Percentiles rank a stretch among this genome's conserved stretches.
Evolutionary conservation across 2,329 filamentous ascomycete species (phyloP).

Genomic region (Aspergillus ustus): DNA sequence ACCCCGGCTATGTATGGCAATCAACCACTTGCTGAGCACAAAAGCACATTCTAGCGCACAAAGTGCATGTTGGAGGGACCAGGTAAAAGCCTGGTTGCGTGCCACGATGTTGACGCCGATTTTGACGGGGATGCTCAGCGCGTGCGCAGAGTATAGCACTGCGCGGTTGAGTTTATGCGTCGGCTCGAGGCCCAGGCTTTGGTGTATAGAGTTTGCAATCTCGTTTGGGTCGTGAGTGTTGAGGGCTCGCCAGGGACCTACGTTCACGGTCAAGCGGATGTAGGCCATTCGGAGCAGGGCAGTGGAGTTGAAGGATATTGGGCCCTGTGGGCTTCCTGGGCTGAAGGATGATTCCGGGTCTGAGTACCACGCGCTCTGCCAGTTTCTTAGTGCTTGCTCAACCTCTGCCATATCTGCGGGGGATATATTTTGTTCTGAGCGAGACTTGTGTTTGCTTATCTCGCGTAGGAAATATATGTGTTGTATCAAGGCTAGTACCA

Average conservation of each 20-base stretch:
- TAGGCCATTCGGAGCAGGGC: conserved; percentile 22
- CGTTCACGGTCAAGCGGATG: conserved; percentile 15
- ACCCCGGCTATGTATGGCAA: no score
- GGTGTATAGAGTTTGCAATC: neutral
- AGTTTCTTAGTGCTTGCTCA: neutral
- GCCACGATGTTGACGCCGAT: conserved; percentile 12
- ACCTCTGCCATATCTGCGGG: no score
- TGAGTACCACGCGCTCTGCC: conserved; percentile 32
- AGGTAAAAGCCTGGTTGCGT: conserved; percentile 22
- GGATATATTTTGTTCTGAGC: no score
- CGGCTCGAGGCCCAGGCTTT: neutral
- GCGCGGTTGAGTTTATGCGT: conserved; percentile 1
- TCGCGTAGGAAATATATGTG: no score
- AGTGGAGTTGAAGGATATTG: conserved; percentile 21
- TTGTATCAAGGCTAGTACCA: no score
- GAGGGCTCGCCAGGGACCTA: conserved; percentile 10
- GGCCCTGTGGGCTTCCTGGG: conserved; percentile 11
- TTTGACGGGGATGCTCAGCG: conserved; percentile 20
- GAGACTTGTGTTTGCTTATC: no score
- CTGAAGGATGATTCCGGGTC: conserved; percentile 56
- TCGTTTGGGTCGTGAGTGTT: neutral
- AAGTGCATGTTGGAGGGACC: conserved; percentile 27
- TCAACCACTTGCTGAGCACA: conserved; percentile 43
- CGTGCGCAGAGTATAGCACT: conserved; percentile 17
- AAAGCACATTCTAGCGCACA: conserved; percentile 33